Evolutionary conservation across 2,329 filamentous ascomycete species (phyloP).

Genomic region (Rhinocladiella similis): DNA sequence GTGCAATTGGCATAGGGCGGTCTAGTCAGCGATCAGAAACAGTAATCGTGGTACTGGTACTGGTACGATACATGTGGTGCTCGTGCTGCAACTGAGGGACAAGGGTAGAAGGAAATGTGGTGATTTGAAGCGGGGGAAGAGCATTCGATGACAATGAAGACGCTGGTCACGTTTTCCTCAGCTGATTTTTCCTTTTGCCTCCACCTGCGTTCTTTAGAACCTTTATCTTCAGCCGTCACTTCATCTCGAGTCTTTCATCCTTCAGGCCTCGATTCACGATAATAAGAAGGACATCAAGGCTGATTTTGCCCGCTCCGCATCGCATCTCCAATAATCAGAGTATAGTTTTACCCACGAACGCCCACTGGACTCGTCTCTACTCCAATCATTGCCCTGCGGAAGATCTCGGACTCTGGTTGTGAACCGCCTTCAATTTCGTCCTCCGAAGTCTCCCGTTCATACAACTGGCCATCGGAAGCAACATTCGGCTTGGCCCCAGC

Average conservation of each 20-base stretch:
- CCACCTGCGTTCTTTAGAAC: background rate
- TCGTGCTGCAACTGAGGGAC: background rate
- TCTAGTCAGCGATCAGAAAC: no score
- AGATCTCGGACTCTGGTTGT: slow-evolving; percentile 18
- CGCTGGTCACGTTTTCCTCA: no score
- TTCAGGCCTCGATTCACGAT: slow-evolving; percentile 9
- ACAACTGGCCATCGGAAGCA: slow-evolving; percentile 15
- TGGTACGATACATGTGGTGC: no score
- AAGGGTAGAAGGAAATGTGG: background rate
- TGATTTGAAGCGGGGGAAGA: slow-evolving; percentile 1
- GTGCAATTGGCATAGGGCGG: background rate
- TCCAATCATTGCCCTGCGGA: slow-evolving; percentile 23
- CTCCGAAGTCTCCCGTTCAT: slow-evolving; percentile 23
- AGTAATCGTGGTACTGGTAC: no score
- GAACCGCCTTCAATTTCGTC: slow-evolving; percentile 10
- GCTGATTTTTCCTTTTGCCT: background rate
- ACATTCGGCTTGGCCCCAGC: slow-evolving; percentile 24
- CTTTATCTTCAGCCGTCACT: slow-evolving; percentile 1
- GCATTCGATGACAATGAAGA: slow-evolving; percentile 1
- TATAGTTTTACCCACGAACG: slow-evolving; percentile 17
- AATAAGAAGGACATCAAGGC: slow-evolving; percentile 19
- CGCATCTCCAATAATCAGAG: slow-evolving; percentile 23
- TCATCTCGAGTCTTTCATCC: background rate
- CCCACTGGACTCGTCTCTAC: slow-evolving; percentile 12
- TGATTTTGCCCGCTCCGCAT: slow-evolving; percentile 27